Evolutionary conservation across 345 rosid species (phyloP).

Genomic region (Corchorus capsularis): DNA sequence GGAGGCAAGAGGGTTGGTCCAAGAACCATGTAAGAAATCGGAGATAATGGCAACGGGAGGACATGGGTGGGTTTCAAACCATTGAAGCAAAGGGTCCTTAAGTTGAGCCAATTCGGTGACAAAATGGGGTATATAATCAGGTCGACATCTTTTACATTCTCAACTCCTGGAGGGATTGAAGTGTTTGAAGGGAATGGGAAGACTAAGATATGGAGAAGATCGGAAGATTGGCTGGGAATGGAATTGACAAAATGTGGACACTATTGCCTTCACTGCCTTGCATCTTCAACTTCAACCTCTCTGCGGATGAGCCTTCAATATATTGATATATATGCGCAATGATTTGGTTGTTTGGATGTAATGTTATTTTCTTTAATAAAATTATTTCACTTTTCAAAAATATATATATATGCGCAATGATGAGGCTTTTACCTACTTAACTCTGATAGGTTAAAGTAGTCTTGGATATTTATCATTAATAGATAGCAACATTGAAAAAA

Average conservation of each 20-base stretch:
- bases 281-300: too few species aligned
- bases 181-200: conserved; percentile 44
- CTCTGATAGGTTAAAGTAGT: too few species aligned
- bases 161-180: conserved; percentile 33
- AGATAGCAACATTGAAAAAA: too few species aligned
- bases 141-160: conserved; percentile 37
- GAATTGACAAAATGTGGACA: conserved; percentile 36
- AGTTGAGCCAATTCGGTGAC: conserved; percentile 36
- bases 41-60: conserved; percentile 59
- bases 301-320: too few species aligned
- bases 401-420: too few species aligned
- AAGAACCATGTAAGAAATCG: conserved; percentile 46
- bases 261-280: background rate
- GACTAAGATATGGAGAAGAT: conserved; percentile 35
- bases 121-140: conserved; percentile 18
- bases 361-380: too few species aligned
- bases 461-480: too few species aligned
- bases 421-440: too few species aligned
- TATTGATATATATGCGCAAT: too few species aligned
- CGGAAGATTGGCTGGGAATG: conserved; percentile 45
- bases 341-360: too few species aligned
- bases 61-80: conserved; percentile 48
- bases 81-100: conserved; percentile 40
- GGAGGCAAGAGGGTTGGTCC: conserved; percentile 46
- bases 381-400: too few species aligned